phyloP scores from a whole-genome alignment of 2,329 filamentous ascomycete genomes.

The Talaromyces sp. region DNA sequence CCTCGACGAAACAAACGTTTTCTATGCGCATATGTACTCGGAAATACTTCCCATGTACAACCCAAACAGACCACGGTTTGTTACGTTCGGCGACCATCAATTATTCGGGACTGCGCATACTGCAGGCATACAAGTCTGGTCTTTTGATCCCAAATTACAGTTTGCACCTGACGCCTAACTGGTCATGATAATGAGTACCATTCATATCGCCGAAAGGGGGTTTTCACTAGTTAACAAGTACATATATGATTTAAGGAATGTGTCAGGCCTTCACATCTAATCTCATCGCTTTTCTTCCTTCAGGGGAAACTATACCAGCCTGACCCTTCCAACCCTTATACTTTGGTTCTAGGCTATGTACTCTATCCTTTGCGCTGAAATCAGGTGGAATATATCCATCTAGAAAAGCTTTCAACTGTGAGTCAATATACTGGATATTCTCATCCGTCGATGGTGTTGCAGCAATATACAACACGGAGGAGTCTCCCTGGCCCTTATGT shows the following conservation, averaged over 20 bases:
- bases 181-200: neutral
- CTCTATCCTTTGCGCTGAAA: neutral
- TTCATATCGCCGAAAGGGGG: neutral
- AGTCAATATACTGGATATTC: neutral
- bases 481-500: neutral
- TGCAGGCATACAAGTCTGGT: neutral
- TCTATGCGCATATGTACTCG: neutral
- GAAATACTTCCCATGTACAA: neutral
- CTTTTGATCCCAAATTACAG: neutral
- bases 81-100: slow-evolving; percentile 3
- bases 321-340: neutral
- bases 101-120: neutral
- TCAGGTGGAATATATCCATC: neutral
- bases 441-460: neutral
- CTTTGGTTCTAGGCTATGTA: neutral
- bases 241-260: neutral
- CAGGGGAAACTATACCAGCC: neutral
- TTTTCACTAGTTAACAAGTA: neutral
- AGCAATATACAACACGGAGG: neutral
- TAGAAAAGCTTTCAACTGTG: neutral
- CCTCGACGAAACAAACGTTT: neutral
- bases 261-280: neutral
- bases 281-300: neutral
- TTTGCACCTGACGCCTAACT: neutral
- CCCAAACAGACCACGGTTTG: neutral